Evolutionary conservation across 768 basidiomycete genomes (phyloP).

Genomic region (Rhizopogon vinicolor): DNA sequence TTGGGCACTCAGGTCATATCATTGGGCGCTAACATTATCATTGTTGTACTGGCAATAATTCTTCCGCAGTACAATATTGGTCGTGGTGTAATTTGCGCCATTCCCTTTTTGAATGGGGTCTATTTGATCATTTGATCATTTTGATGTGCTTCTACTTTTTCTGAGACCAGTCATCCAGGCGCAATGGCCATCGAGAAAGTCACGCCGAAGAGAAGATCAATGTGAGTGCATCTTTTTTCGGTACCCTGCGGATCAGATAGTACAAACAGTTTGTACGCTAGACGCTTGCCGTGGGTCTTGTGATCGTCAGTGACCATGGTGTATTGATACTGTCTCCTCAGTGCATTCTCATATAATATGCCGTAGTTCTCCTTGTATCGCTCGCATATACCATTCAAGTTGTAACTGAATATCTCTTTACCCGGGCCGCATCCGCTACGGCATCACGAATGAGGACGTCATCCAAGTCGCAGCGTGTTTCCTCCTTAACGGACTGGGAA

Average conservation of each 20-base stretch:
- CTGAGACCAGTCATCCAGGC: constrained; percentile 61
- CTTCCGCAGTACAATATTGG: constrained; percentile 41
- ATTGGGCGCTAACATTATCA: constrained; percentile 50
- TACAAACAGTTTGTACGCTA: constrained; percentile 31
- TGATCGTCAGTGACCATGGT: constrained; percentile 26
- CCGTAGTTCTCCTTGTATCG: no score
- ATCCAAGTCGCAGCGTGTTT: constrained; percentile 28
- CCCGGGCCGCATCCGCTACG: constrained; percentile 20
- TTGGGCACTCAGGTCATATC: constrained; percentile 49
- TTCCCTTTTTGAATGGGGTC: constrained; percentile 33
- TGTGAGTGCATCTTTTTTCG: constrained; percentile 29
- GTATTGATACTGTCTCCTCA: constrained; percentile 1
- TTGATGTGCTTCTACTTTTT: constrained; percentile 37
- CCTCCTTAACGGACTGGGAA: constrained; percentile 30
- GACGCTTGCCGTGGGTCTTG: constrained; percentile 29
- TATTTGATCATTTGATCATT: no score
- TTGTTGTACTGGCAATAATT: constrained; percentile 32
- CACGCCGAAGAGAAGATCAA: constrained; percentile 34
- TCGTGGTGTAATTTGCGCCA: constrained; percentile 58
- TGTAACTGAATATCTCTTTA: constrained; percentile 9
- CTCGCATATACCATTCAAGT: constrained; percentile 6
- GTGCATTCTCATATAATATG: neutral
- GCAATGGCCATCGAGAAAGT: constrained; percentile 48
- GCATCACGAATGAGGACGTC: constrained; percentile 29
- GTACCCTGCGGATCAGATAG: neutral